Evolutionary conservation across 2,329 filamentous ascomycete genomes (phyloP), one percentile per base, ranked within the genome.

Genomic region (Penicillium sp.): DNA sequence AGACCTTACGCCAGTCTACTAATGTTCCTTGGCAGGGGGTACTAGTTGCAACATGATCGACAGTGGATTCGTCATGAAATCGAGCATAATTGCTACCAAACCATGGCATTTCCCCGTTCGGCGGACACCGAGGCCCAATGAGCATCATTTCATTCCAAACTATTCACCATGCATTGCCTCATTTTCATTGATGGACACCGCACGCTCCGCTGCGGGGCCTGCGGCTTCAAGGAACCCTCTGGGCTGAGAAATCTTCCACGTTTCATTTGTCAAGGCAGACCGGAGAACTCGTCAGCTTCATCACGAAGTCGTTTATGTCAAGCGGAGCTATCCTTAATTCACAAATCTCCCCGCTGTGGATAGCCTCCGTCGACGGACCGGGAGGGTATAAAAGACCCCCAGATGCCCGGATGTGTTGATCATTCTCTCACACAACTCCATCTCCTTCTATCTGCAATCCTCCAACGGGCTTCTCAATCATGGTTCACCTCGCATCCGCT

Each of bases 401-500:
- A 11, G 42, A n/a, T 4, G 10, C 49, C 49, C 49, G 13, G 24
- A 6, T 50, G 14, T 44, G 10, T n/a, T 29, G 43, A 43, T 24
- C 22, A 9, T 24, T 22, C 43, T 16, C 21, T n/a, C 39, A 18
- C 24, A 40, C 36, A 40, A 9, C 27, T 11, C 10, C 4, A 11
- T 32, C 36, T 42, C 6, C 43, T 14, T 44, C 29, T 21, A 4
- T 40, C n/a, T 48, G 22, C 27, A 40, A 5, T 38, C 31, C 18
- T 16, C n/a, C n/a, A 34, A 11, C 32, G 18, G 38, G 16, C 14
- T 40, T 40, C n/a, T 40, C 38, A 42, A 47, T n/a, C 13, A 64
- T 65, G 60, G 60, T 65, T 47, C 55, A 58, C 24, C 38, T 65
- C 18, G 22, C 52, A n/a, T 62, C 66, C 47, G 52, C 60, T 36